These are phyloP conservation scores for Apiospora phragmitis DNA, from an alignment of 2,329 filamentous ascomycete genomes.

Conservation along the genomic window DNA sequence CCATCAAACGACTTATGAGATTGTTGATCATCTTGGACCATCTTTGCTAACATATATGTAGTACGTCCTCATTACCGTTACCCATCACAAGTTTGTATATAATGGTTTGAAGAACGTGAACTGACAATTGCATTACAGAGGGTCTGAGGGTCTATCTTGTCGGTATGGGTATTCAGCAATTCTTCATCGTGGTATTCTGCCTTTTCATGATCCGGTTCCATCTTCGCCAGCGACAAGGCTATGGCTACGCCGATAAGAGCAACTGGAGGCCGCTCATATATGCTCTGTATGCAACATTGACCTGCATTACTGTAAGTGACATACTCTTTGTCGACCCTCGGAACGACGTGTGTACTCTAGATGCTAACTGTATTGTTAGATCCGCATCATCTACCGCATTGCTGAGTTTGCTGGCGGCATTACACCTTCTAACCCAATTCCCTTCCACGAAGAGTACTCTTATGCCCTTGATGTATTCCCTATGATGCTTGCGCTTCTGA, in stretches of 20 bases:
- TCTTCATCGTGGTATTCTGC: slow-evolving; percentile 39
- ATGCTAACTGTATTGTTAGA: slow-evolving; percentile 26
- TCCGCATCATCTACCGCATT: slow-evolving; percentile 62
- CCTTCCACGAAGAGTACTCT: slow-evolving; percentile 52
- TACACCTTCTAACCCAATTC: slow-evolving; percentile 42
- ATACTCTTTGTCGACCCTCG: too few relatives aligned
- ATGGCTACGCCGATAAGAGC: slow-evolving; percentile 19
- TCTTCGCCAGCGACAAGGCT: slow-evolving; percentile 7
- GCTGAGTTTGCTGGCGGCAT: slow-evolving; percentile 53
- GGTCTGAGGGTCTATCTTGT: slow-evolving; percentile 41
- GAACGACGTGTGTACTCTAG: neutral
- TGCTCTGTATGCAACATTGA: slow-evolving; percentile 34
- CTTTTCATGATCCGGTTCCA: slow-evolving; percentile 38
- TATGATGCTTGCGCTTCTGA: slow-evolving; percentile 49
- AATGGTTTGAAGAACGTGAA: too few relatives aligned
- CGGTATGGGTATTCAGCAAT: slow-evolving; percentile 38
- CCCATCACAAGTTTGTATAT: too few relatives aligned
- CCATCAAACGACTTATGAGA: too few relatives aligned
- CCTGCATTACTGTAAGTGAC: slow-evolving; percentile 36
- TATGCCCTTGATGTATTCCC: slow-evolving; percentile 54
- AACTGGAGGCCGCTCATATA: slow-evolving; percentile 36
- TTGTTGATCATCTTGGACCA: neutral
- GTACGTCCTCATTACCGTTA: neutral
- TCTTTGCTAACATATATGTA: neutral
- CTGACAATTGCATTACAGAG: slow-evolving; percentile 4